phyloP scores from a whole-genome alignment of 352 stramenopile species.

The Hyaloperonospora brassicae region DNA sequence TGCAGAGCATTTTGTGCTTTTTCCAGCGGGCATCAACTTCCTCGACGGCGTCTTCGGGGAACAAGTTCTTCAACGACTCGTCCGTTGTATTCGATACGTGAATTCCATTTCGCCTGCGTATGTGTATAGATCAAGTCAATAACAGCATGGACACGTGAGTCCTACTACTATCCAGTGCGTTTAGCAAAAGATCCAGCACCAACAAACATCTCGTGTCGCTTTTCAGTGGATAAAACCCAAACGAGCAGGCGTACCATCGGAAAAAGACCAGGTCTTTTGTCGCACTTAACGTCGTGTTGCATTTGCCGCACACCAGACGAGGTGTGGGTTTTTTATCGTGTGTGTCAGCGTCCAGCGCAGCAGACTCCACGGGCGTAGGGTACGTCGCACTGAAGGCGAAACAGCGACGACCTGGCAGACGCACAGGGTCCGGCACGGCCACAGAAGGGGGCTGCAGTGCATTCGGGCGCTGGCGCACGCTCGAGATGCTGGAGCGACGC shows the following conservation, averaged over 20 bases:
- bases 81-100: constrained; percentile 64
- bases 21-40: constrained; percentile 36
- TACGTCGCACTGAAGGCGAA: constrained; percentile 54
- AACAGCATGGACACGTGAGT: background rate
- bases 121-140: no score
- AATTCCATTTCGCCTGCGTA: constrained; percentile 51
- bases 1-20: constrained; percentile 59
- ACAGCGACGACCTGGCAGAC: constrained; percentile 7
- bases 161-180: background rate
- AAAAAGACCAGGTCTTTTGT: constrained; percentile 72
- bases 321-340: constrained; percentile 33
- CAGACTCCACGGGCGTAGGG: constrained; percentile 44
- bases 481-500: no score
- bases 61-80: constrained; percentile 48
- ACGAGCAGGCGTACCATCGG: constrained; percentile 36
- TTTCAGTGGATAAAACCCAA: no score
- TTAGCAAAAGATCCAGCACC: background rate
- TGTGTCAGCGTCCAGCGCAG: constrained; percentile 29
- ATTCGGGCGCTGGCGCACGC: no score
- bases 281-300: constrained; percentile 46
- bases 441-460: no score
- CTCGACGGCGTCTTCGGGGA: constrained; percentile 34
- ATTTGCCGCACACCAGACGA: constrained; percentile 63
- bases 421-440: no score
- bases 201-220: background rate